Evolutionary conservation across 768 basidiomycete species (phyloP), one percentile per base, ranked within the genome.

Genomic region (Saitozyma sp.): DNA sequence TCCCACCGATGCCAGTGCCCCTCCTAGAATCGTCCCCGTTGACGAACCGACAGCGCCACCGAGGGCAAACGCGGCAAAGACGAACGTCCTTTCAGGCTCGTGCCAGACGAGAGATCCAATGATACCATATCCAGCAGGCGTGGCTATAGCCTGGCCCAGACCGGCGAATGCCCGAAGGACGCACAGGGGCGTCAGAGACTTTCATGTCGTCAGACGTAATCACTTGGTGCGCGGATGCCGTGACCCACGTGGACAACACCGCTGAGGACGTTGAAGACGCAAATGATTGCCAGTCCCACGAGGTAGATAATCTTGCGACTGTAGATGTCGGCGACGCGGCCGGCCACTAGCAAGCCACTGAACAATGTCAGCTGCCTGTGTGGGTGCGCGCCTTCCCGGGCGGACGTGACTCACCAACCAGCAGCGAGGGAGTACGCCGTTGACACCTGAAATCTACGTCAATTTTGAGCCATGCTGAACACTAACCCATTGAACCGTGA

Each of bases 1-100:
- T 53, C 78, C 78, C 1, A 81, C 74, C 70, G 89, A 84, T 0
- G 86, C 87, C 17, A 90, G 77, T 3, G 86, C 80, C 7, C 88
- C 90, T 13, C 91, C 90, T 0, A 90, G 59, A 0, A 86, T 79
- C 41, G 81, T 82, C 0, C 91, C 91, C 8, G 90, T 80, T 0
- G 85, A 87, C 0, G 84, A 88, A 0, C 92, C 91, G 6, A 93
- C 70, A 0, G 92, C 91, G 2, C 87, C 89, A 37, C 92, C 92
- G 0, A 90, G 87, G 0, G 87, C 83, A 63, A 92, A 92, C 0
- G 88, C 87, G 0, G 92, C 85, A 64, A 93, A 92, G 0, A 90
- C 91, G 0, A 86, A 76, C 0, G 88, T 86, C 9, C 92, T 85
- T 0, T 85, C 83, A 5, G 70, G 63, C 40, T 70, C 66, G 19